phyloP scores from a whole-genome alignment of 23 red algal species.

The Gracilaria domingensis region DNA sequence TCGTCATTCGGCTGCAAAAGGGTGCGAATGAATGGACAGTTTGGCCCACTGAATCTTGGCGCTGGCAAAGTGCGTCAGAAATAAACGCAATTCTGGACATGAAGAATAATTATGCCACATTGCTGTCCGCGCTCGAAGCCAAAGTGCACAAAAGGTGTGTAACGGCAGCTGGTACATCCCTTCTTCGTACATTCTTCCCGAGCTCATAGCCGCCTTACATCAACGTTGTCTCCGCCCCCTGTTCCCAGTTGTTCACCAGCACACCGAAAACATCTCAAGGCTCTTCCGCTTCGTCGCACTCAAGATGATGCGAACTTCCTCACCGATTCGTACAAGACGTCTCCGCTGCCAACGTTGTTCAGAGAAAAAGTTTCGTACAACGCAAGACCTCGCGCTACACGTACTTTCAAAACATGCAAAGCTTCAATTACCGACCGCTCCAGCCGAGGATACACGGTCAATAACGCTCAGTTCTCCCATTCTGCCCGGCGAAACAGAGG shows the following conservation, averaged over 20 bases:
- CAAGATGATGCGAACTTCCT: slow-evolving; percentile 14
- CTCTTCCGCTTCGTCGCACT: not conserved
- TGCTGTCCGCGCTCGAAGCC: not conserved
- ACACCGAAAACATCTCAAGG: not conserved
- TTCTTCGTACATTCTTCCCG: not conserved
- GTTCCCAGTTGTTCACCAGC: not conserved
- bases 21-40: not conserved
- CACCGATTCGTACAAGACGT: slow-evolving; percentile 18
- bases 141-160: slow-evolving; percentile 3
- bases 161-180: slow-evolving; percentile 2
- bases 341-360: slow-evolving; percentile 35
- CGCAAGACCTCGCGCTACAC: slow-evolving; percentile 23
- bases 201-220: slow-evolving; percentile 10
- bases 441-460: slow-evolving; percentile 44
- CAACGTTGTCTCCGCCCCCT: not conserved
- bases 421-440: slow-evolving; percentile 15
- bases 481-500: slow-evolving; percentile 30
- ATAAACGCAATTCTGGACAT: not conserved
- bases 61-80: not conserved
- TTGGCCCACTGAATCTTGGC: not conserved
- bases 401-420: slow-evolving; percentile 43
- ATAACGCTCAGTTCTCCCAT: slow-evolving; percentile 46
- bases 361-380: slow-evolving; percentile 41
- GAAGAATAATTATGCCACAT: not conserved
- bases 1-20: too few species aligned